Base-by-base conservation (phyloP, 768 basidiomycete genomes). In the Rickenella mellea region DNA sequence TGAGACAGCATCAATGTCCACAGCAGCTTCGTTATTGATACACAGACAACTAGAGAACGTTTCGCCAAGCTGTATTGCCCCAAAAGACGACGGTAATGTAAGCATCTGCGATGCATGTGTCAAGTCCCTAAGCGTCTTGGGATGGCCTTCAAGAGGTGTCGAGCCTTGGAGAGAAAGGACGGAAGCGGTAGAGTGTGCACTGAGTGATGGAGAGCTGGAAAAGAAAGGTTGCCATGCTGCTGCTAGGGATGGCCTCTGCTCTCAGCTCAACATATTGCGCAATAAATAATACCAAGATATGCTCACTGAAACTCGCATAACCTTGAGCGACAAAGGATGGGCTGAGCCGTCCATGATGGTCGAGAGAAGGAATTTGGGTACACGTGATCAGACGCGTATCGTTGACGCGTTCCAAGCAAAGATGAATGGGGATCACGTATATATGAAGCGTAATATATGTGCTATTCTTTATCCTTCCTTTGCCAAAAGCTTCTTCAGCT, bases 201-300 rank as follows among this genome's bases (percentile, higher is more conserved):
- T 87, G 52, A 89, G 83, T 6, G 83, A 79, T 8, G 85, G 76
- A 0, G 83, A 83, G 43, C 76, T 84, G 6, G 86, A 88, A 59
- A 86, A 90, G 59, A 88, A 91, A 11, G 87, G 88, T 50, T 87
- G 78, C 84, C 87, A 89, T 60, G 81, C 73, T 48, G 69, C 74
- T 2, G 83, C 78, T 38, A 90, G 60, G 39, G 80, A 70, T 15
- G 87, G 87, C 49, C 84, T 73, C 85, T 88, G 55, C 37, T 51
- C 20, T 22, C 5, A 35, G 6, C 15, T 6, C 8, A 12, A 37
- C 31, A 22, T 24, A 42, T 38, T 40, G 33, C 43, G 17, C 32
- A 45, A 44, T 41, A 41, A 32, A 42, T 44, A 28, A 22, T 29
- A 31, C 33, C 41, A 31, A 4, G 14, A 10, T 14, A 27, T 41